Percentiles rank a stretch among this genome's conserved stretches.
These are phyloP conservation scores for Immersiporthe knoxdaviesiana DNA, from an alignment of 2,329 filamentous ascomycete genomes.

Conservation along the genomic window DNA sequence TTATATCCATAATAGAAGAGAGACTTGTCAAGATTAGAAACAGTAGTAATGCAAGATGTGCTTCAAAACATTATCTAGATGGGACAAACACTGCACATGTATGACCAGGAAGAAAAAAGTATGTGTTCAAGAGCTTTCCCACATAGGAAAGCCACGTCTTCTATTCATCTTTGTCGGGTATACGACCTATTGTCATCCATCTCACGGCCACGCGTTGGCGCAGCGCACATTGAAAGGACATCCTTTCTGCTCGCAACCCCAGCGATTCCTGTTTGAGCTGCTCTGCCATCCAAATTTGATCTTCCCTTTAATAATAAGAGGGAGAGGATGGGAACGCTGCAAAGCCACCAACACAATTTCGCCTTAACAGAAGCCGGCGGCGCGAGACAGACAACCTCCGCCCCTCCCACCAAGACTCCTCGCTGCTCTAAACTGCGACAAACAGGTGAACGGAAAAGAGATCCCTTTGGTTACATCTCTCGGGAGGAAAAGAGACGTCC, in stretches of 20 bases:
- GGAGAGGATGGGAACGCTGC: not conserved
- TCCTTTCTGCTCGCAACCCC: not conserved
- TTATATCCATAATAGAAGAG: not conserved
- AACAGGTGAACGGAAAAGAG: not conserved
- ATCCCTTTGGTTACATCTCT: not conserved
- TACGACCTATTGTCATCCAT: not conserved
- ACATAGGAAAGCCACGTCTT: not conserved
- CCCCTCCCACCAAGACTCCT: constrained; percentile 1
- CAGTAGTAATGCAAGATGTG: not conserved
- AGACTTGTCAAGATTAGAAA: not conserved
- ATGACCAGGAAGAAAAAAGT: not conserved
- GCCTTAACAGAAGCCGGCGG: not conserved
- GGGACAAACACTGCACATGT: not conserved
- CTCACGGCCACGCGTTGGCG: not conserved
- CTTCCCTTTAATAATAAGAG: no score
- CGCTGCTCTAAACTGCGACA: not conserved
- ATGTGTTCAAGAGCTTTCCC: not conserved
- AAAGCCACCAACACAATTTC: not conserved
- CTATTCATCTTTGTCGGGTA: not conserved
- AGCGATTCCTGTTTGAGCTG: not conserved
- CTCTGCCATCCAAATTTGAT: not conserved
- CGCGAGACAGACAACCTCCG: not conserved
- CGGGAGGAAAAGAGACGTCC: not conserved
- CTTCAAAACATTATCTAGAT: not conserved
- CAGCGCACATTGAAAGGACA: not conserved